Conservation (phyloP, 257 asterid genomes). For the Thymus mandschuricus region DNA sequence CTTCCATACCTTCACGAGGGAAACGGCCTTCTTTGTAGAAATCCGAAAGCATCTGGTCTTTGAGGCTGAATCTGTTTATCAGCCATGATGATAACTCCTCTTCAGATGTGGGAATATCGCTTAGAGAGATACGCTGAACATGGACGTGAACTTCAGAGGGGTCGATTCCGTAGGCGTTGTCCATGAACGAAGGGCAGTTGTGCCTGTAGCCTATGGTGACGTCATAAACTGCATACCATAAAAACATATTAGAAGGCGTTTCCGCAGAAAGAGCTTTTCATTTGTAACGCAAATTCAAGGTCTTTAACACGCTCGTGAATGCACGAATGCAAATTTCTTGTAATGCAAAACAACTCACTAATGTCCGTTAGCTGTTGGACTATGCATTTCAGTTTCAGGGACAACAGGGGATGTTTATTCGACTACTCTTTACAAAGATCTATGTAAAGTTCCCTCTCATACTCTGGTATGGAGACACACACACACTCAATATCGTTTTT, state of each 20-base stretch:
- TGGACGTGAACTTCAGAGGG: constrained; percentile 93
- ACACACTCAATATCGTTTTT: background rate
- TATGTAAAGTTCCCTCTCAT: background rate
- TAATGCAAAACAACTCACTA: too few species aligned
- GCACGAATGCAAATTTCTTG: background rate
- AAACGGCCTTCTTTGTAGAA: constrained; percentile 68
- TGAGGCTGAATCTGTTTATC: constrained; percentile 61
- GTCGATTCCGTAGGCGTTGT: constrained; percentile 79
- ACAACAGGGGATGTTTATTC: too few species aligned
- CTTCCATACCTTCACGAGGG: constrained; percentile 65
- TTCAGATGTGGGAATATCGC: constrained; percentile 65
- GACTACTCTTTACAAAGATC: too few species aligned
- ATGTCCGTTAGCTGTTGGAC: background rate
- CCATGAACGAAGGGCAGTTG: constrained; percentile 78
- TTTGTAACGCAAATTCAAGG: background rate
- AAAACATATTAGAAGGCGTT: background rate
- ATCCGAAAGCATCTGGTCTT: constrained; percentile 68
- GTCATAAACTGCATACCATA: constrained; percentile 72
- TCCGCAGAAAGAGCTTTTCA: background rate
- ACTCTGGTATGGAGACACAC: background rate
- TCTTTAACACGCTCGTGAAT: background rate
- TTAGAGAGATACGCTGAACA: constrained; percentile 52
- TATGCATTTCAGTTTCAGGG: background rate
- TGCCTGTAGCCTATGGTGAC: constrained; percentile 78
- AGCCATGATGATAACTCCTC: constrained; percentile 63